Evolutionary conservation across 306 rosid species (phyloP), one percentile per base, ranked within the genome.

Genomic region (Fagus sylvatica): DNA sequence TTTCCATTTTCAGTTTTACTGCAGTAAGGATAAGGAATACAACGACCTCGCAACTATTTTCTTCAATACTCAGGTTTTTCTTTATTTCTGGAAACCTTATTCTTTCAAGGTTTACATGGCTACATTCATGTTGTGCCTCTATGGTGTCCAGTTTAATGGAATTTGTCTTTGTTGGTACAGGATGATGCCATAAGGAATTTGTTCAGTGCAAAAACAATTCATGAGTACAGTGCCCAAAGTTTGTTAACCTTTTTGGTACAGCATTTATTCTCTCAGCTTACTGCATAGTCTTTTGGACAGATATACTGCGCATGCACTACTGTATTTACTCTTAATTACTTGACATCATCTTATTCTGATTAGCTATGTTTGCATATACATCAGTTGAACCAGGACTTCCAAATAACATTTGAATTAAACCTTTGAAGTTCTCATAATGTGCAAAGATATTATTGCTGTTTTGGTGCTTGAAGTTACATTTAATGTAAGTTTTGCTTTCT

Each of bases 121-220:
- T 30, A 61, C 5, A 6, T 66, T 22, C 53, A 16, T 42, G n/a
- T 15, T 39, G 48, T 66, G 34, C 49, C 51, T 56, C 8, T 1
- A 11, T 76, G 33, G 70, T 37, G 71, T 74, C 57, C 71, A n/a
- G 64, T 49, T 56, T 9, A 78, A 74, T 62, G 34, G 43, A 53
- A 5, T 61, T 80, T 74, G 28, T 68, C 53, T 76, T 60, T 72
- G 65, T 79, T 79, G 81, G 82, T 74, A 71, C 95, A 95, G 97
- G 98, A 95, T 86, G 98, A 95, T 74, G 98, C 98, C 62, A 95
- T 95, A 79, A 92, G 98, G 89, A 95, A 95, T 84, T 87, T 95
- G 87, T 95, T 95, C 82, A 95, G 98, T 86, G 98, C 98, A 74
- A 95, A 95, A 86, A 95, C 98, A 79, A 79, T 92, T 82, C 93